Evolutionary conservation across 2,329 filamentous ascomycete genomes (phyloP), one percentile per base, ranked within the genome.

Genomic region (Sordariomycetes sp.): DNA sequence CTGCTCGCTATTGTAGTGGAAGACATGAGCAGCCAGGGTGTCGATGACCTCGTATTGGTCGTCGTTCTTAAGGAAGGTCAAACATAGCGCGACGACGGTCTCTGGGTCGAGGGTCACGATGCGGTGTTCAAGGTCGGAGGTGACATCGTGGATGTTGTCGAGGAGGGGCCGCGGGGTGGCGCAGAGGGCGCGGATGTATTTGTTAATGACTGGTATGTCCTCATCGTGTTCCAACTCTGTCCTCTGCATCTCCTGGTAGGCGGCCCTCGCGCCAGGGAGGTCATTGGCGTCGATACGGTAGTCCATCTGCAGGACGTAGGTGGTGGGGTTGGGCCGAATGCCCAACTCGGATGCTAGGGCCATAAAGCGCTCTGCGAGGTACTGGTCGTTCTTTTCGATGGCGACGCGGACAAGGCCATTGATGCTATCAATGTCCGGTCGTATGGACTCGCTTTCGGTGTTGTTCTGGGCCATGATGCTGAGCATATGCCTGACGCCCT

Each of bases 21-120:
- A 83, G 4, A 84, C 81, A 64, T 94, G 86, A 4, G 87, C 79
- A 25, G 91, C 90, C 18, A 97, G 79, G 0, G 95, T 80, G 67
- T 96, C 90, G 61, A 90, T 87, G 4, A 90, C 85, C 61, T 95
- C 90, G 62, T 86, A 83, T 51, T 85, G 79, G 67, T 96, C 89
- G 65, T 90, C 87, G 48, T 87, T 84, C 61, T 82, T 79, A 12
- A 97, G 78, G 63, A 96, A 88, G 50, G 88, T 76, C 52, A 86
- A 76, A 60, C 86, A 88, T n/a, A 97, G 76, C 0, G 82, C 79
- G 7, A 86, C 83, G 1, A 94, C 82, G 0, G 91, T 95, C 51
- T 85, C 79, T 0, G 91, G 83, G 40, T 89, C 86, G 16, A 97
- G 78, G 1, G 79, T 80, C 8, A 83, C 81, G 58, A 85, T 79